phyloP scores from a whole-genome alignment of 495 filamentous ascomycete species.

The Podospora pseudoanserina region DNA sequence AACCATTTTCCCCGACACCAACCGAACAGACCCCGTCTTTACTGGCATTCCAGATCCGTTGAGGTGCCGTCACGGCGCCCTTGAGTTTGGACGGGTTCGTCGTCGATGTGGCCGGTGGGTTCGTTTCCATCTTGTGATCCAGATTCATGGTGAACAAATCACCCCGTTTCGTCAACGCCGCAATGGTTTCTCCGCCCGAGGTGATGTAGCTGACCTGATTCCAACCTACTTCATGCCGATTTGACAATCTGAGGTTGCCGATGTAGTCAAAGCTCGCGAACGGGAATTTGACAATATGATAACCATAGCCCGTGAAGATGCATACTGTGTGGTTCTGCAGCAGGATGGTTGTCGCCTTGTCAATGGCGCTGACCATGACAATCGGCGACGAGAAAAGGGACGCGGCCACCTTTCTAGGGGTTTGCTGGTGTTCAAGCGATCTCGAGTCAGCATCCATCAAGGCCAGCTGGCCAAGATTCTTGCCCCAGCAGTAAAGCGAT shows the following conservation, averaged over 20 bases:
- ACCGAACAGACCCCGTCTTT: conserved; percentile 83
- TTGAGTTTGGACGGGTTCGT: conserved; percentile 86
- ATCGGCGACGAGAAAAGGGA: conserved; percentile 79
- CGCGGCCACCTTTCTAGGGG: conserved; percentile 80
- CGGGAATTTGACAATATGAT: conserved; percentile 78
- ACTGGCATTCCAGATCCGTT: conserved; percentile 80
- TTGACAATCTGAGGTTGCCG: conserved; percentile 58
- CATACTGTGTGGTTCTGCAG: conserved; percentile 85
- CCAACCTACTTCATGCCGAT: conserved; percentile 58
- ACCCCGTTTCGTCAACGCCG: conserved; percentile 74
- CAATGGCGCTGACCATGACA: conserved; percentile 78
- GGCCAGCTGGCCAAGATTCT: conserved; percentile 92
- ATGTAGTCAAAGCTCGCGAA: conserved; percentile 65
- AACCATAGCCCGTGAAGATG: conserved; percentile 91
- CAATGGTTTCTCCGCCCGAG: conserved; percentile 84
- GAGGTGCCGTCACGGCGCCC: conserved; percentile 67
- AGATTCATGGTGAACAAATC: conserved; percentile 81
- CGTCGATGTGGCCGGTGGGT: conserved; percentile 63
- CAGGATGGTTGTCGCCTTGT: conserved; percentile 80
- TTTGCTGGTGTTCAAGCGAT: conserved; percentile 75
- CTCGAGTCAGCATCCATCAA: conserved; percentile 92
- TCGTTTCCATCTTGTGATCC: conserved; percentile 59
- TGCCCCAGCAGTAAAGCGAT: conserved; percentile 90
- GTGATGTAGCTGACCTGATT: conserved; percentile 72
- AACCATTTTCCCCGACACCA: conserved; percentile 86